Base-by-base conservation (phyloP, 345 rosid genomes). In the Populus euphratica region DNA sequence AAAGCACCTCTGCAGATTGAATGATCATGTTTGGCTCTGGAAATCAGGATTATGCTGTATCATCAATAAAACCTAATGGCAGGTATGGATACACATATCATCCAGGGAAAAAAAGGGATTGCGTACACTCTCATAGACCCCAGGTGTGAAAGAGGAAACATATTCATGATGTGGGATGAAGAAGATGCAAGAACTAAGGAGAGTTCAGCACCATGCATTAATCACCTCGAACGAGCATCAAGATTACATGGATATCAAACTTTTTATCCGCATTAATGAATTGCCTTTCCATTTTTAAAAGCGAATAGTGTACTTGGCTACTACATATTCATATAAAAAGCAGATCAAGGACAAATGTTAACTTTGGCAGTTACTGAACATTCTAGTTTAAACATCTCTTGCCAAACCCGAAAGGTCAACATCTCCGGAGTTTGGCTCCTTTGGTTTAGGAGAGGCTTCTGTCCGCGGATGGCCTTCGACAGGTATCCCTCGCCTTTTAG, bases 381-480 rank as follows among this genome's bases (percentile, higher is more conserved):
- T 13, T 25, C 62, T 66, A 25, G 66, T 38, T 91, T 81, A 93
- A 73, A 90, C 92, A 73, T 93, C 97, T 80, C 75, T 88, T 68
- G 88, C 90, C 83, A 93, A 77, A 73, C 90, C 82, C 31, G 93
- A 85, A 75, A 89, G 83, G 87, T 91, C 96, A 68, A 87, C 43
- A 54, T 84, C 70, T 4, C 89, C 89, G 11, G 82, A 43, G n/a
- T 73, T 83, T 25, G 69, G 63, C 41, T 75, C 81, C 14, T 66
- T 78, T 0, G 74, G 70, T 71, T 83, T 76, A 17, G 84, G 70
- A 0, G 82, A 77, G 39, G 83, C 73, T 67, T 88, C 90, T 80
- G 39, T 74, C 73, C 63, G 81, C 0, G 84, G 83, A 81, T 9
- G 74, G 75, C 76, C 87, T 80, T 91, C 91, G 16, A 91, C 74